Evolutionary conservation across 768 basidiomycete genomes (phyloP).

Genomic region (Multifurca ochricompacta): DNA sequence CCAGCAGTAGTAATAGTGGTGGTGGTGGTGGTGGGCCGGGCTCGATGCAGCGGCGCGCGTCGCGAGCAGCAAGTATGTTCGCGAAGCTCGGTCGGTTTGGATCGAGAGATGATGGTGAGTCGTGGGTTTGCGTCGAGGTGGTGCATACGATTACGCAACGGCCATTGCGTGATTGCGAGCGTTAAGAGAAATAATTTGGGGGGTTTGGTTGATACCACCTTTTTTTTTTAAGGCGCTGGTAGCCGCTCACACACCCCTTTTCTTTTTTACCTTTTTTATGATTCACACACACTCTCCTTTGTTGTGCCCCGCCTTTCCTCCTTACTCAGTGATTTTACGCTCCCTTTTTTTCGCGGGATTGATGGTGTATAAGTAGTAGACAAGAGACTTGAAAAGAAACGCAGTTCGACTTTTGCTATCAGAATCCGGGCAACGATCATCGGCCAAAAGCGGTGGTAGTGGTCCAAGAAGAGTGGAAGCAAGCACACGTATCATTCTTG

Average conservation of each 20-base stretch:
- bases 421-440: not conserved
- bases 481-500: not conserved
- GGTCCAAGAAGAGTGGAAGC: not conserved
- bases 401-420: not conserved
- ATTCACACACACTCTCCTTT: not conserved
- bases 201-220: not conserved
- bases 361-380: constrained; percentile 5
- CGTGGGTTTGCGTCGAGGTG: constrained; percentile 29
- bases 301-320: not conserved
- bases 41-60: constrained; percentile 19
- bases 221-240: constrained; percentile 3
- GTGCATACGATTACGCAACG: constrained; percentile 26
- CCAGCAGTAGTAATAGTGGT: too few relatives aligned
- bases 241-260: constrained; percentile 4
- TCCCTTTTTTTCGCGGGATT: constrained; percentile 1
- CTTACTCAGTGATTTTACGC: not conserved
- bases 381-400: constrained; percentile 5
- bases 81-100: constrained; percentile 17
- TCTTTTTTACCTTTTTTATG: not conserved
- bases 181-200: not conserved
- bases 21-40: too few relatives aligned
- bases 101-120: constrained; percentile 21
- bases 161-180: constrained; percentile 18
- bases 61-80: constrained; percentile 23
- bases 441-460: too few relatives aligned